Base-by-base conservation (phyloP, 2,329 filamentous ascomycete species). In the Penicillium sp. region DNA sequence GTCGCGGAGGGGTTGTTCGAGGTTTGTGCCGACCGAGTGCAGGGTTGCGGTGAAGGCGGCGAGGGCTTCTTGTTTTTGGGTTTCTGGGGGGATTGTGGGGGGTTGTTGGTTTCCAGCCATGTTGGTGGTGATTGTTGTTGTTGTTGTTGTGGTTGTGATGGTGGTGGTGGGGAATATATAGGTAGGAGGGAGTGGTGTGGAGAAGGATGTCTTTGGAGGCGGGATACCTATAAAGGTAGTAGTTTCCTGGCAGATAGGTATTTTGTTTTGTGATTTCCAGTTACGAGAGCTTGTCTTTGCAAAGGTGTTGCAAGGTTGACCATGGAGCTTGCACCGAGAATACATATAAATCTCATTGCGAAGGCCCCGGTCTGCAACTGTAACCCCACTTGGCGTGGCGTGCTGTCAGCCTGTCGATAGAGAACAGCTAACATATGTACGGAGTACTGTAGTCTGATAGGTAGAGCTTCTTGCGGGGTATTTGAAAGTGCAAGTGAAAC, bases 1-100 rank as follows among this genome's bases (percentile, higher is more conserved):
- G 53, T 80, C 79, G 64, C 83, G 83, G 54, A 88, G 80, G 51
- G 84, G 81, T 19, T 78, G 72, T 67, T 86, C 83, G 68, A 87
- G 80, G 56, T 78, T 82, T 74, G 71, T 77, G 73, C 78, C 79
- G 54, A 77, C 77, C 53, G 75, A 77, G 65, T 73, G 74, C 6
- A 82, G 76, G 6, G 80, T 80, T 53, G 77, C 80, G 13, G 74
- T 77, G 70, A 82, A 82, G 26, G 80, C 80, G 30, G 76, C 69
- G 62, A 74, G 72, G 45, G 80, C 80, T 76, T 82, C 79, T 59
- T 70, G 68, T 53, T 79, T 78, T 62, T 74, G 76, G 63, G 77
- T 37, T 42, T 59, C 60, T 49, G 61, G 40, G 55, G 47, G 60
- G 45, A 47, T 60, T 56, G 63, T 58, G 42, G 62, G 56, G 22